Evolutionary conservation across 306 rosid species (phyloP).

Genomic region (Ormosia semicastrata): DNA sequence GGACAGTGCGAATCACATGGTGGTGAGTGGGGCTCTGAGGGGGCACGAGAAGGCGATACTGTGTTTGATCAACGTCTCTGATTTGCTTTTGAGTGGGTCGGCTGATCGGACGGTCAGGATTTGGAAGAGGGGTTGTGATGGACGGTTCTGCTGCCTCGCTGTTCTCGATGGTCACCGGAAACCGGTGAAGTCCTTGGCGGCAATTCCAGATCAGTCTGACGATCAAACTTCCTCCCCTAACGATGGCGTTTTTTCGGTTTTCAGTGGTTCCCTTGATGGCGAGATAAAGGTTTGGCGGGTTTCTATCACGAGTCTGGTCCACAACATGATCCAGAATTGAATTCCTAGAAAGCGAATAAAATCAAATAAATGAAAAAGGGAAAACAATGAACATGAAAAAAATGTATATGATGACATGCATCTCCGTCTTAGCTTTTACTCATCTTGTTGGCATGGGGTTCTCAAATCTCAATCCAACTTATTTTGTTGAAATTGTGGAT

Average conservation of each 20-base stretch:
- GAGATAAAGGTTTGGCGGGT: conserved; percentile 80
- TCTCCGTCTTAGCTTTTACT: neutral
- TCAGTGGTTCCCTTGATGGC: conserved; percentile 85
- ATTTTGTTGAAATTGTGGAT: neutral
- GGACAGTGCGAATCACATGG: conserved; percentile 83
- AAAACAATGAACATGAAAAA: neutral
- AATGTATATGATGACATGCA: neutral
- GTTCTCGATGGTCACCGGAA: conserved; percentile 65
- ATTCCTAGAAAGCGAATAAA: neutral
- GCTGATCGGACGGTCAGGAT: conserved; percentile 92
- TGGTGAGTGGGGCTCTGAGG: conserved; percentile 78
- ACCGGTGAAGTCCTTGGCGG: conserved; percentile 79
- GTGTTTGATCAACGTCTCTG: conserved; percentile 60
- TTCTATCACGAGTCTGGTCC: conserved; percentile 8
- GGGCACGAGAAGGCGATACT: conserved; percentile 79
- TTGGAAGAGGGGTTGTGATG: conserved; percentile 64
- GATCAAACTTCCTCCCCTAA: neutral
- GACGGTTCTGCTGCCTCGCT: conserved; percentile 55
- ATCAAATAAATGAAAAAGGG: neutral
- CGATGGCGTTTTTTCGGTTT: conserved; percentile 56
- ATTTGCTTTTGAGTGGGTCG: conserved; percentile 72
- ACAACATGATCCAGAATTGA: neutral
- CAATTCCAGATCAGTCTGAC: conserved; percentile 27
- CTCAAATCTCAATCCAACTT: neutral
- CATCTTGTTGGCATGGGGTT: neutral